These are phyloP conservation scores for Moesziomyces aphidis DNA, from an alignment of 1,284 basidiomycete species.

Conservation along the genomic window DNA sequence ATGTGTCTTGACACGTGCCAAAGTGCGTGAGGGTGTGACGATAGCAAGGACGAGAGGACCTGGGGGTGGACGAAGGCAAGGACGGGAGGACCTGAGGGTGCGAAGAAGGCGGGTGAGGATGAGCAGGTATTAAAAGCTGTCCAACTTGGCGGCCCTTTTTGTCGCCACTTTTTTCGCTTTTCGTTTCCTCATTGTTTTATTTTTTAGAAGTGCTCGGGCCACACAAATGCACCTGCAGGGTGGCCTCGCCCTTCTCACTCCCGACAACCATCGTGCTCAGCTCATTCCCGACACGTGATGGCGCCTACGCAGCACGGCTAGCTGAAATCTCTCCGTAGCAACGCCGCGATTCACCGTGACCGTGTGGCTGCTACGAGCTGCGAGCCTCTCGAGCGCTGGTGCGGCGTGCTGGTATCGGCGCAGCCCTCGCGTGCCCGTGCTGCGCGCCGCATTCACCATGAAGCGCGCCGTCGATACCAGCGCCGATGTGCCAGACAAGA, in stretches of 20 bases:
- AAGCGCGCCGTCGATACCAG: slow-evolving; percentile 18
- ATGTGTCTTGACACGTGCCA: neutral
- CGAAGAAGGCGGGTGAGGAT: too few species aligned
- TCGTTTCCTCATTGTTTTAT: too few species aligned
- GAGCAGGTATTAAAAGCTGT: too few species aligned
- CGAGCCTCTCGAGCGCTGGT: neutral
- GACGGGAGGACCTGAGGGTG: too few species aligned
- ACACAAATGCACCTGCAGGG: too few species aligned
- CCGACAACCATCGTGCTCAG: too few species aligned
- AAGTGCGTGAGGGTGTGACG: neutral
- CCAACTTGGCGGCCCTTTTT: neutral
- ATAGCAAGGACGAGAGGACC: slow-evolving; percentile 1
- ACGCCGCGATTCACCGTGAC: neutral
- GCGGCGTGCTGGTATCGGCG: slow-evolving; percentile 2
- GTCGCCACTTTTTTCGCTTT: neutral
- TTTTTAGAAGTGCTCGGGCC: neutral
- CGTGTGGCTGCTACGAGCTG: slow-evolving; percentile 16
- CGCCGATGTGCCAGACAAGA: slow-evolving; percentile 4
- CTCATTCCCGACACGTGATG: too few species aligned
- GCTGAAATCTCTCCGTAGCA: neutral
- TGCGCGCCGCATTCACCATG: slow-evolving; percentile 5
- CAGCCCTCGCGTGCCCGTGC: neutral
- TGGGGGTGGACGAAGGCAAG: neutral
- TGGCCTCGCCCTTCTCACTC: too few species aligned
- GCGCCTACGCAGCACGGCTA: neutral